These are phyloP conservation scores for Peziza echinospora DNA, from an alignment of 495 filamentous ascomycete species.

Conservation along the genomic window DNA sequence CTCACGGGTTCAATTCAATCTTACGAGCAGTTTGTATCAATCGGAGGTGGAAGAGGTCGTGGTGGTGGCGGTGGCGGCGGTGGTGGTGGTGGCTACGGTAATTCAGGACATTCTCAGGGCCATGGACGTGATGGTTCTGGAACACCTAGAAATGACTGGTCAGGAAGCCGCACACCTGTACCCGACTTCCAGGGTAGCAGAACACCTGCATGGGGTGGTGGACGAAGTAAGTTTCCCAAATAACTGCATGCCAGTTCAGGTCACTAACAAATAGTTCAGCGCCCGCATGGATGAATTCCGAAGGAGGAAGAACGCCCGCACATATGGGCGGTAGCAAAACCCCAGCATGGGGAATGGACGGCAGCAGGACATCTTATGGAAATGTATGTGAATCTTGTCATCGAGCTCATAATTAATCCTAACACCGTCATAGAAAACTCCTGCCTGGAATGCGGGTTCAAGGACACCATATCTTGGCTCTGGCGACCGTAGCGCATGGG, in stretches of 20 bases:
- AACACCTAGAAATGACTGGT: constrained; percentile 14
- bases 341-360: constrained; percentile 59
- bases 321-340: constrained; percentile 43
- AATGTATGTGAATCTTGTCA: constrained; percentile 17
- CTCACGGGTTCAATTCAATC: constrained; percentile 54
- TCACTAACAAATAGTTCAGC: constrained; percentile 37
- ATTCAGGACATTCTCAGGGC: background rate
- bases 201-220: constrained; percentile 20
- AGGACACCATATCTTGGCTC: constrained; percentile 55
- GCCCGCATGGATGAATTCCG: constrained; percentile 35
- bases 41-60: constrained; percentile 30
- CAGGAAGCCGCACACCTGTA: constrained; percentile 17
- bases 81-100: constrained; percentile 1
- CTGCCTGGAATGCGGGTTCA: constrained; percentile 40
- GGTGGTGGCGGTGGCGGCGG: constrained; percentile 15
- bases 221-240: background rate
- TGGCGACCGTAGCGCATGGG: constrained; percentile 45
- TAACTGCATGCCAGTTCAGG: constrained; percentile 10
- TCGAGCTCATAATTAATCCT: constrained; percentile 31
- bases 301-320: constrained; percentile 45
- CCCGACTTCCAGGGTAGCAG: constrained; percentile 12
- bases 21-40: constrained; percentile 42
- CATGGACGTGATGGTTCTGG: constrained; percentile 7
- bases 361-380: constrained; percentile 45
- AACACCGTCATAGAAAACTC: constrained; percentile 33